Evolutionary conservation across 352 stramenopile species (phyloP).

Genomic region (Phytophthora lateralis): DNA sequence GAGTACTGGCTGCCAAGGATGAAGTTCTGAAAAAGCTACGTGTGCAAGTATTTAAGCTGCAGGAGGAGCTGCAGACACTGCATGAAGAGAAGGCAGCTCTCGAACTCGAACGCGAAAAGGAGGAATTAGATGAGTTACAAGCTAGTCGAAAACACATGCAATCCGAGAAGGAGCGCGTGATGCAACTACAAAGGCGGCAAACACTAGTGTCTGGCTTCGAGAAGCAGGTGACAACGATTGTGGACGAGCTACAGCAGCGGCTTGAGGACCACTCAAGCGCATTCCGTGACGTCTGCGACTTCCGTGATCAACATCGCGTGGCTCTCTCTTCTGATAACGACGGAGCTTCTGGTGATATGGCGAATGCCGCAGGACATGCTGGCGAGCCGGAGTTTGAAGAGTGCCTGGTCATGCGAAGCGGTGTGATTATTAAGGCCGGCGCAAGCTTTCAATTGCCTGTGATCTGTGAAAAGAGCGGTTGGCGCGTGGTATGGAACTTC

Average conservation of each 20-base stretch:
- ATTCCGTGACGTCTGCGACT: constrained; percentile 66
- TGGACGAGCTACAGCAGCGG: constrained; percentile 53
- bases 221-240: constrained; percentile 39
- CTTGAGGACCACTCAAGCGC: constrained; percentile 64
- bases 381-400: constrained; percentile 57
- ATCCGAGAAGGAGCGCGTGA: constrained; percentile 40
- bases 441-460: constrained; percentile 72
- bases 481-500: constrained; percentile 85
- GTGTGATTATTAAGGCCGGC: constrained; percentile 82
- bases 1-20: constrained; percentile 28
- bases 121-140: constrained; percentile 43
- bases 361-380: not conserved
- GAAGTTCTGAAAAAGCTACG: constrained; percentile 38
- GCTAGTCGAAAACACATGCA: constrained; percentile 40
- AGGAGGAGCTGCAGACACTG: constrained; percentile 37
- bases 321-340: constrained; percentile 3
- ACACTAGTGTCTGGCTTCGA: constrained; percentile 47
- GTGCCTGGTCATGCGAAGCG: constrained; percentile 73
- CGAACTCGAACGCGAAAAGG: constrained; percentile 33
- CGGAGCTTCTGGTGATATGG: not conserved
- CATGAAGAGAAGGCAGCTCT: constrained; percentile 35
- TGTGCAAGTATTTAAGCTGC: constrained; percentile 27
- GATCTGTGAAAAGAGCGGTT: constrained; percentile 63
- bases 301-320: constrained; percentile 45
- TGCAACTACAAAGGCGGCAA: constrained; percentile 48